Evolutionary conservation across 2,329 filamentous ascomycete genomes (phyloP), one percentile per base, ranked within the genome.

Genomic region (Chaetomium sp.): DNA sequence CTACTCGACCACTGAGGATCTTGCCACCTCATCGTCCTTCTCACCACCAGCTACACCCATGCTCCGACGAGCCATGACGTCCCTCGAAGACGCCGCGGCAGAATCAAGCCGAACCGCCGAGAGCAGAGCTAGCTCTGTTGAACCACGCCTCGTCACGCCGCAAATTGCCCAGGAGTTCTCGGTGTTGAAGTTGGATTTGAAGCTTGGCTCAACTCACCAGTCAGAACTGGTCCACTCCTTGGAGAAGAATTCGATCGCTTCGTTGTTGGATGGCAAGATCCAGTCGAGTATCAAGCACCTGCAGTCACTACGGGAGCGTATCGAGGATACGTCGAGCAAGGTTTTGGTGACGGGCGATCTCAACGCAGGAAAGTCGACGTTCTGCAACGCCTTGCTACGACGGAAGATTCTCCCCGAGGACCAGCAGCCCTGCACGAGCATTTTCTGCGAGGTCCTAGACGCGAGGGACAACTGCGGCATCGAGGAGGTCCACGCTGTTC

Each of bases 281-380:
- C 87, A 86, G 65, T 89, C 94, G 59, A 96, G 91, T 69, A 88
- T 97, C 68, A 90, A 91, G 65, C 94, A 99, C 71, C 79, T 99
- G 1, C 79, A 89, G 54, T 85, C 89, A 0, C 78, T 99, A 37
- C 85, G 91, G 58, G 94, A 97, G 62, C 86, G 94, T 52, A 99
- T 99, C 60, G 94, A 97, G 69, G 94, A 99, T 71, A 97, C 90
- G 0, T 89, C 92, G 4, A 97, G 92, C 73, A 99, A 99, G 71
- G 94, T 99, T 1, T 74, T 99, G 56, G 86, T 99, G 14, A 99
- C 94, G 0, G 94, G 94, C 66, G 94, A 99, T 69, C 73, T 99
- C 53, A 99, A 99, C 68, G 92, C 94, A 7, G 94, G 94, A 67
- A 99, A 99, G 69, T 99, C 94, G 4, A 99, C 94, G 0, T 99